These are phyloP conservation scores for Modicella reniformis DNA, from an alignment of 371 early-diverging fungal species.

Conservation along the genomic window DNA sequence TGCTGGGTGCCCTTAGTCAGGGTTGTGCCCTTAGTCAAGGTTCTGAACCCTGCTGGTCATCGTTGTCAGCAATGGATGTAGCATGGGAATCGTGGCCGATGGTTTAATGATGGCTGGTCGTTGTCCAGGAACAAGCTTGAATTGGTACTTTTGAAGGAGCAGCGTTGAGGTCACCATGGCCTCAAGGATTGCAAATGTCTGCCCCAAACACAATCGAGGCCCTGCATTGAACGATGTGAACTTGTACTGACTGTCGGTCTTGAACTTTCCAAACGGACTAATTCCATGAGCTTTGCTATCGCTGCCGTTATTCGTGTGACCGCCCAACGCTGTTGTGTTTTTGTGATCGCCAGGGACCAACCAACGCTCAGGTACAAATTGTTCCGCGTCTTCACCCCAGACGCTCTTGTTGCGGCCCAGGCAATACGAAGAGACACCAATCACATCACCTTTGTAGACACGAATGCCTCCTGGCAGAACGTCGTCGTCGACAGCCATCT, in stretches of 20 bases:
- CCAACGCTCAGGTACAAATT: conserved; percentile 75
- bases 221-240: conserved; percentile 71
- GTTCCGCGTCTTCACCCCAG: conserved; percentile 70
- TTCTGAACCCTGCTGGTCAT: conserved; percentile 53
- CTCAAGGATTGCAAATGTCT: conserved; percentile 67
- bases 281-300: too few species aligned
- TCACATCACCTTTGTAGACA: conserved; percentile 65
- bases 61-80: conserved; percentile 57
- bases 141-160: conserved; percentile 56
- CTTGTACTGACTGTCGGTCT: conserved; percentile 35
- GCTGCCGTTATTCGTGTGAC: conserved; percentile 48
- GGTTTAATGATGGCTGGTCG: conserved; percentile 50
- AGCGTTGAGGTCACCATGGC: conserved; percentile 60
- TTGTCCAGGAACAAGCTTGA: conserved; percentile 57
- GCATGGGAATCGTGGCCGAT: conserved; percentile 66
- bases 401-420: conserved; percentile 61
- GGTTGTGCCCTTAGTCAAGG: too few species aligned
- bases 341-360: too few species aligned
- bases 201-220: conserved; percentile 75
- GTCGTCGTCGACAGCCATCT: conserved; percentile 71
- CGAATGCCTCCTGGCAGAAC: conserved; percentile 73
- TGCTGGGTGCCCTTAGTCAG: too few species aligned
- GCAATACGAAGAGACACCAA: conserved; percentile 63
- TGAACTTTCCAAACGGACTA: conserved; percentile 48
- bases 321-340: too few species aligned